phyloP scores from a whole-genome alignment of 306 rosid genomes.

The Mimosa bimucronata region DNA sequence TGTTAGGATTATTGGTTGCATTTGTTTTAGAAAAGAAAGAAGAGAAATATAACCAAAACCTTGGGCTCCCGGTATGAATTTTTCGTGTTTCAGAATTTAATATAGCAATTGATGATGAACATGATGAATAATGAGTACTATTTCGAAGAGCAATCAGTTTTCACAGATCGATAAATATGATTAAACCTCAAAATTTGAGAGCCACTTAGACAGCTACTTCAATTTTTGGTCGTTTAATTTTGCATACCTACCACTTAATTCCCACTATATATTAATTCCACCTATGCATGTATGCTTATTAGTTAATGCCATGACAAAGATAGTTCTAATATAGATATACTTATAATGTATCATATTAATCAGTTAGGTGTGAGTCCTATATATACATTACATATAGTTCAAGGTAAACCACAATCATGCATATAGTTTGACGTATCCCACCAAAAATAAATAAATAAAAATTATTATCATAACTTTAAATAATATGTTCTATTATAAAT shows the following conservation, averaged over 20 bases:
- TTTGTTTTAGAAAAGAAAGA: background rate
- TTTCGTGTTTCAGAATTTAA: background rate
- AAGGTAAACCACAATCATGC: no score
- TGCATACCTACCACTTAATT: background rate
- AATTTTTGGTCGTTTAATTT: no score
- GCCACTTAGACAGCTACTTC: background rate
- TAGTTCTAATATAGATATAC: background rate
- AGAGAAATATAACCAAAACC: background rate
- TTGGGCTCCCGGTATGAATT: background rate
- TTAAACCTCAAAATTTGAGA: background rate
- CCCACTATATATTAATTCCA: background rate
- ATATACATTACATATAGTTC: no score
- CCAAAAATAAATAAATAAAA: no score
- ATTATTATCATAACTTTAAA: no score
- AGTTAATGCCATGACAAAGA: background rate
- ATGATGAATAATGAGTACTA: background rate
- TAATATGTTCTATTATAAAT: no score
- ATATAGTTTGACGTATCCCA: no score
- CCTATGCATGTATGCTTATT: no score
- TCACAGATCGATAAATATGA: background rate
- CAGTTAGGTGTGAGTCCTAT: background rate
- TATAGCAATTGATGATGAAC: background rate
- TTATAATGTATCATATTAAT: no score
- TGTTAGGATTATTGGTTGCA: no score
- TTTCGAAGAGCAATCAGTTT: background rate